Evolutionary conservation across 805 yeast genomes (phyloP).

Genomic region (Isabelozyma rhagii): DNA sequence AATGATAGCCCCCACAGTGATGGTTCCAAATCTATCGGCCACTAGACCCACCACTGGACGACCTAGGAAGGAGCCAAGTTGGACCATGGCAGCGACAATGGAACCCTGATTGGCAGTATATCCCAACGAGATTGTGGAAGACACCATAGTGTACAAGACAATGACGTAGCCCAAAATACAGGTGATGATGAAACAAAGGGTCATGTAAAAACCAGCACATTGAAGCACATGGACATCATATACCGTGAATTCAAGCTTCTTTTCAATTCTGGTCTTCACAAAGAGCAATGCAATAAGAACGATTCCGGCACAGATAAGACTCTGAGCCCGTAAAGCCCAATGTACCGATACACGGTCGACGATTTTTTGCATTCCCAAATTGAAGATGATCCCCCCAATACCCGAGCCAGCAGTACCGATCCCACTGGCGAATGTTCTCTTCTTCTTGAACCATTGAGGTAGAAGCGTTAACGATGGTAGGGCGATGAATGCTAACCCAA

Average conservation of each 20-base stretch:
- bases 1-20: constrained; percentile 30
- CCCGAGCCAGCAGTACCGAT: constrained; percentile 44
- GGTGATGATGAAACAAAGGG: constrained; percentile 33
- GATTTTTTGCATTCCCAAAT: constrained; percentile 39
- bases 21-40: constrained; percentile 47
- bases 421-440: constrained; percentile 46
- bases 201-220: constrained; percentile 40
- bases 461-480: constrained; percentile 54
- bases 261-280: constrained; percentile 5
- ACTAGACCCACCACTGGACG: constrained; percentile 49
- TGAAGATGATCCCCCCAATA: constrained; percentile 43
- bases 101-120: constrained; percentile 49
- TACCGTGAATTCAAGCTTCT: constrained; percentile 12
- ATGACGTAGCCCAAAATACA: constrained; percentile 56
- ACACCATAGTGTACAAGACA: constrained; percentile 52
- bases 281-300: constrained; percentile 10
- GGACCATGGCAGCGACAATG: constrained; percentile 52
- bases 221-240: constrained; percentile 37
- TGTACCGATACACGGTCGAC: constrained; percentile 25
- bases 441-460: constrained; percentile 65
- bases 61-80: constrained; percentile 50
- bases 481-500: constrained; percentile 50
- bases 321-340: constrained; percentile 48
- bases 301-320: constrained; percentile 18
- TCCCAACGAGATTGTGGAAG: constrained; percentile 55